Evolutionary conservation across 441 rosid genomes (phyloP).

Genomic region (Populus hybrid): DNA sequence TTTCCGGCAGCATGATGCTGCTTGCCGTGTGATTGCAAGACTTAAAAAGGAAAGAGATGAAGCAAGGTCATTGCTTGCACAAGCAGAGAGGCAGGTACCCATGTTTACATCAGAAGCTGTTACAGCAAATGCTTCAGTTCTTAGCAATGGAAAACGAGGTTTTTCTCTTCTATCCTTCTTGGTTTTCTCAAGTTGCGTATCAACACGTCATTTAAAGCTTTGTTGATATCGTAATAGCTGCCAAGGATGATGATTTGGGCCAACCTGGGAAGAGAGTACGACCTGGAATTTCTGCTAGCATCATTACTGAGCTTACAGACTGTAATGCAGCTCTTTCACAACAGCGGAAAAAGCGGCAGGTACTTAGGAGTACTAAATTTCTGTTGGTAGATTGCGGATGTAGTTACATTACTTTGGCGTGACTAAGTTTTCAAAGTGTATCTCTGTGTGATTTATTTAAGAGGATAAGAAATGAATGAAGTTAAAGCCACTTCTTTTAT

Average conservation of each 20-base stretch:
- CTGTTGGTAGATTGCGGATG: neutral
- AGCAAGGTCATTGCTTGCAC: slow-evolving; percentile 80
- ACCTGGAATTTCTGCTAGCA: slow-evolving; percentile 64
- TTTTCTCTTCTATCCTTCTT: slow-evolving; percentile 13
- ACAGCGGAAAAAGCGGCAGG: slow-evolving; percentile 96
- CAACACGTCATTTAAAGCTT: slow-evolving; percentile 18
- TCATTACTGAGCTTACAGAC: slow-evolving; percentile 75
- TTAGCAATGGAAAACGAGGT: slow-evolving; percentile 95
- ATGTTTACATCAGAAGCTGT: slow-evolving; percentile 43
- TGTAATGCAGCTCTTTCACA: slow-evolving; percentile 92
- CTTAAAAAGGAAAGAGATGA: slow-evolving; percentile 95
- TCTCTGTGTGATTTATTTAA: neutral
- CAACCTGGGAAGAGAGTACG: slow-evolving; percentile 70
- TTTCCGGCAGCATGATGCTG: slow-evolving; percentile 90
- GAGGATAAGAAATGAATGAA: neutral
- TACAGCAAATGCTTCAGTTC: slow-evolving; percentile 46
- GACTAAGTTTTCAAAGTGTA: neutral
- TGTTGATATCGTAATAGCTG: slow-evolving; percentile 38
- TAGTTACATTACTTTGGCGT: neutral
- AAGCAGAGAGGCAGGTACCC: slow-evolving; percentile 82
- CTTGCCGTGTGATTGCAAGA: slow-evolving; percentile 99
- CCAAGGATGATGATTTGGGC: slow-evolving; percentile 59
- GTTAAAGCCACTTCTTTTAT: neutral
- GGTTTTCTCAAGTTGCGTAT: neutral
- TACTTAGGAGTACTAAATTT: slow-evolving; percentile 15